Evolutionary conservation across 345 rosid species (phyloP).

Genomic region (Excoecaria agallocha): DNA sequence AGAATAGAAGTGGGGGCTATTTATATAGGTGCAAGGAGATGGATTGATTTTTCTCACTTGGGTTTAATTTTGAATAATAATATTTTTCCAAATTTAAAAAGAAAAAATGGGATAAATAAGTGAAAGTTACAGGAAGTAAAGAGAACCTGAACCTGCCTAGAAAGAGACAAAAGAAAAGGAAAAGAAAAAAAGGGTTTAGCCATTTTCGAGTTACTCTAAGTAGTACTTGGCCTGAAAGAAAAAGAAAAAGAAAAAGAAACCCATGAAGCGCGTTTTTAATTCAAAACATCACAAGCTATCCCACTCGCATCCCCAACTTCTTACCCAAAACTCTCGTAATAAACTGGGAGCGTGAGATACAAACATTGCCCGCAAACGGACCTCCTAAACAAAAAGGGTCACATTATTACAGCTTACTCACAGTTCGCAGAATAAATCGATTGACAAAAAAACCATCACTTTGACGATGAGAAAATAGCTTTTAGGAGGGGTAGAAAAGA

Average conservation of each 20-base stretch:
- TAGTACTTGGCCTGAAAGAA: constrained; percentile 13
- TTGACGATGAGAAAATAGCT: no score
- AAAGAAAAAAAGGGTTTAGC: constrained; percentile 10
- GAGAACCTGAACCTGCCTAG: constrained; percentile 45
- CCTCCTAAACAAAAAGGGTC: neutral
- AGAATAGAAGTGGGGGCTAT: neutral
- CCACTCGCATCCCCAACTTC: neutral
- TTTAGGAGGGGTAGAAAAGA: neutral
- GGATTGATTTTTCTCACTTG: neutral
- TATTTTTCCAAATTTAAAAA: neutral
- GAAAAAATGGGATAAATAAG: neutral
- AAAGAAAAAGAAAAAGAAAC: constrained; percentile 5
- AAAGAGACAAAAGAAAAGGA: constrained; percentile 30
- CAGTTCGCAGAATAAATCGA: neutral
- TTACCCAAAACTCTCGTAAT: neutral
- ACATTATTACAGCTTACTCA: constrained; percentile 13
- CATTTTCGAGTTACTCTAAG: constrained; percentile 18
- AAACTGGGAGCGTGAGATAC: constrained; percentile 1
- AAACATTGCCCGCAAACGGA: neutral
- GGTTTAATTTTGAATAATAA: neutral
- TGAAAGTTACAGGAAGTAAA: neutral
- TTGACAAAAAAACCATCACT: constrained; percentile 17
- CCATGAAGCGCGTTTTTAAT: constrained; percentile 12
- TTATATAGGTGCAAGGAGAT: constrained; percentile 26
- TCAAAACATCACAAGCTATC: neutral